These are phyloP conservation scores for Termitomyces heimii DNA, from an alignment of 768 basidiomycete genomes.

Conservation along the genomic window DNA sequence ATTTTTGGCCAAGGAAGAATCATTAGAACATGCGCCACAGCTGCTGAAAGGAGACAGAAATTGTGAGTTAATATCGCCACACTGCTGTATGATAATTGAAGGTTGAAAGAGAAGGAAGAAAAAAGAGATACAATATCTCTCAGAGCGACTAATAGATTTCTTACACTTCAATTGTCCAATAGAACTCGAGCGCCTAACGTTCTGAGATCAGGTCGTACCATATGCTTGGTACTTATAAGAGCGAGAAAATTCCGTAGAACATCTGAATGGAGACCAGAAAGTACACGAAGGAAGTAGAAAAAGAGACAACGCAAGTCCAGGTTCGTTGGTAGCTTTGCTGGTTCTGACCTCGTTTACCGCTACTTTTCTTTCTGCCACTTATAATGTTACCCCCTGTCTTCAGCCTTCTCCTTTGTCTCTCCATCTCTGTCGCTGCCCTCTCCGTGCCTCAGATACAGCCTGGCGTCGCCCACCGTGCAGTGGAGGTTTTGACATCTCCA, in stretches of 20 bases:
- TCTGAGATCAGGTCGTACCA: background rate
- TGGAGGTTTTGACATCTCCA: conserved; percentile 5
- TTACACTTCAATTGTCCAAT: background rate
- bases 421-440: conserved; percentile 29
- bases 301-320: background rate
- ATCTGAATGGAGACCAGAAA: background rate
- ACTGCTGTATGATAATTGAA: background rate
- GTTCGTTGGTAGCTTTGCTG: conserved; percentile 1
- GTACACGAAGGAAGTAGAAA: background rate
- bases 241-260: background rate
- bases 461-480: conserved; percentile 36
- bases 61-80: background rate
- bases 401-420: conserved; percentile 22
- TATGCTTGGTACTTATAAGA: background rate
- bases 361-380: conserved; percentile 7
- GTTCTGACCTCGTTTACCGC: background rate
- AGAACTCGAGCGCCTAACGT: background rate
- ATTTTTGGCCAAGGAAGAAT: background rate
- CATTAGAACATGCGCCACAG: background rate
- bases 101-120: too few species aligned
- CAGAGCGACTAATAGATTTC: background rate
- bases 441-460: conserved; percentile 37
- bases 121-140: background rate
- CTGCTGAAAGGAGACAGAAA: too few species aligned
- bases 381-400: conserved; percentile 13